Evolutionary conservation across 1,284 basidiomycete genomes (phyloP).

Genomic region (Sanguinoderma infundibulare): DNA sequence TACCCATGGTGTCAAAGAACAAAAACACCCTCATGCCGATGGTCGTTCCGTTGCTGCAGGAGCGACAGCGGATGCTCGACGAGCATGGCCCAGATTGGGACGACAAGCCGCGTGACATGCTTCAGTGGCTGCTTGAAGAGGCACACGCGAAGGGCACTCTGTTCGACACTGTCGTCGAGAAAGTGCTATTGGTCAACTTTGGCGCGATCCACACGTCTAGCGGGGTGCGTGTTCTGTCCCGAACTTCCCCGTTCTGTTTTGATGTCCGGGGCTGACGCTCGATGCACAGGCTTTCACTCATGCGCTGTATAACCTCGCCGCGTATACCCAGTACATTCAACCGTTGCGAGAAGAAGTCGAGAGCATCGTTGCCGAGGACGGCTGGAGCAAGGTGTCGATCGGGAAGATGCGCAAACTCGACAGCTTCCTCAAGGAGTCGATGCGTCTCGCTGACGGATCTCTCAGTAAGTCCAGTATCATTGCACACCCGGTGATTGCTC

Average conservation of each 20-base stretch:
- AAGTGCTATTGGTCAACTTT: slow-evolving; percentile 28
- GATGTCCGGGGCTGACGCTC: no score
- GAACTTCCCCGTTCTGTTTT: no score
- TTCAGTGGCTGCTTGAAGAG: slow-evolving; percentile 32
- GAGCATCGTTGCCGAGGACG: slow-evolving; percentile 18
- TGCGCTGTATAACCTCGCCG: slow-evolving; percentile 30
- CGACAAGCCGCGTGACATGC: slow-evolving; percentile 39
- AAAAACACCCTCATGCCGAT: slow-evolving; percentile 18
- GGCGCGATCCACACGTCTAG: slow-evolving; percentile 30
- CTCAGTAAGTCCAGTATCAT: slow-evolving; percentile 12
- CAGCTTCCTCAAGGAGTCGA: slow-evolving; percentile 33
- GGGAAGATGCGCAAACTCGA: slow-evolving; percentile 32
- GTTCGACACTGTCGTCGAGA: slow-evolving; percentile 23
- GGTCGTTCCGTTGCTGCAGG: slow-evolving; percentile 41
- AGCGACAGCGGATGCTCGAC: slow-evolving; percentile 42
- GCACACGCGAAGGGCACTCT: slow-evolving; percentile 19
- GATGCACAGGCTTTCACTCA: slow-evolving; percentile 31
- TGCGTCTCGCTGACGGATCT: slow-evolving; percentile 22
- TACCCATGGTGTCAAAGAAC: slow-evolving; percentile 20
- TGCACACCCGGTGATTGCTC: not conserved
- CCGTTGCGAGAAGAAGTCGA: slow-evolving; percentile 32
- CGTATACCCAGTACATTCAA: slow-evolving; percentile 24
- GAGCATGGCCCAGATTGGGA: slow-evolving; percentile 42
- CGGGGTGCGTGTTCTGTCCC: slow-evolving; percentile 16
- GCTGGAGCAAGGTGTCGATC: slow-evolving; percentile 28